Conservation (phyloP, 2,329 filamentous ascomycete species). For the Ophiostoma piceae region DNA sequence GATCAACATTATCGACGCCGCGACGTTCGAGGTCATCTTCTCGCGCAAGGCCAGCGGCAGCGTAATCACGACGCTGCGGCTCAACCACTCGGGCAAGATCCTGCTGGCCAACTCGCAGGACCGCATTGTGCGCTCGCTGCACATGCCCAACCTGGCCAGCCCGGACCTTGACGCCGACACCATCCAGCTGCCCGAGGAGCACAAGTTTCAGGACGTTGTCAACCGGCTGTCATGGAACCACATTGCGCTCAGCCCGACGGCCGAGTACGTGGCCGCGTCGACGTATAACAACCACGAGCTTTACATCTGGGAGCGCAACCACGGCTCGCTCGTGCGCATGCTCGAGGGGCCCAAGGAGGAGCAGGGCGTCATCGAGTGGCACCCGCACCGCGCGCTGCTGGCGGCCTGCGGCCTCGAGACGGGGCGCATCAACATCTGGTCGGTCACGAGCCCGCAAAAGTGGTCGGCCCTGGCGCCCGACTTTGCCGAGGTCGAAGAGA, state of each 20-base stretch:
- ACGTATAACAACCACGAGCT: slow-evolving; percentile 99
- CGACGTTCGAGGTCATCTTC: slow-evolving; percentile 76
- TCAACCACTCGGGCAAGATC: slow-evolving; percentile 79
- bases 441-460: slow-evolving; percentile 86
- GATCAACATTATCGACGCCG: slow-evolving; percentile 87
- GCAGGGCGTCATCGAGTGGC: slow-evolving; percentile 95
- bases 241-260: slow-evolving; percentile 87
- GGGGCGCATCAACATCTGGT: slow-evolving; percentile 92
- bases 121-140: slow-evolving; percentile 87
- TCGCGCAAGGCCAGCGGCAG: slow-evolving; percentile 83
- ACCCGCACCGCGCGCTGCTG: slow-evolving; percentile 79
- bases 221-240: slow-evolving; percentile 96
- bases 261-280: slow-evolving; percentile 92
- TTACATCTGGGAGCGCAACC: slow-evolving; percentile 94
- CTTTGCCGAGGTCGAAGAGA: slow-evolving; percentile 96
- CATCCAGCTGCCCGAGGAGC: slow-evolving; percentile 84
- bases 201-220: slow-evolving; percentile 97
- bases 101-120: slow-evolving; percentile 90
- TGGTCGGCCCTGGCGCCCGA: slow-evolving; percentile 97
- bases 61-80: slow-evolving; percentile 79
- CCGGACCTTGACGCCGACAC: slow-evolving; percentile 73
- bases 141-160: slow-evolving; percentile 70
- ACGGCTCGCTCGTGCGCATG: slow-evolving; percentile 93
- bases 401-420: slow-evolving; percentile 90
- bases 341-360: slow-evolving; percentile 95